phyloP scores from a whole-genome alignment of 2,329 filamentous ascomycete genomes.

The Trichoderma arundinaceum region DNA sequence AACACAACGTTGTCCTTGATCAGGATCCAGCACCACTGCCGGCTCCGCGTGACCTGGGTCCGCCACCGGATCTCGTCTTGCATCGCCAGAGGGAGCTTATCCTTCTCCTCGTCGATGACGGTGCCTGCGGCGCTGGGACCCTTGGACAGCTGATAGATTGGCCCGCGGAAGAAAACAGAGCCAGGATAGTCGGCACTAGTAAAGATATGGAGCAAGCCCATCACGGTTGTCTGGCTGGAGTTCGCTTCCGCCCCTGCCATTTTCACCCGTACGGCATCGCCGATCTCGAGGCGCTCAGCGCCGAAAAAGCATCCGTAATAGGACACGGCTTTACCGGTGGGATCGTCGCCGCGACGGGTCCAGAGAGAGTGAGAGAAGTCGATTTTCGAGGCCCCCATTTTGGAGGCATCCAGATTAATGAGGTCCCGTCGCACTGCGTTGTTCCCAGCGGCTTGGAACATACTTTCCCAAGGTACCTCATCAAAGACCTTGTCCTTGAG shows the following conservation, averaged over 20 bases:
- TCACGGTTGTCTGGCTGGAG: constrained; percentile 42
- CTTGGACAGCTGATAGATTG: constrained; percentile 47
- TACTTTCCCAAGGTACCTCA: constrained; percentile 50
- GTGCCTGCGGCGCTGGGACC: constrained; percentile 38
- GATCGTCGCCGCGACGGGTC: constrained; percentile 44
- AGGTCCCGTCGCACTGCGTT: constrained; percentile 49
- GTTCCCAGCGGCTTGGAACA: constrained; percentile 43
- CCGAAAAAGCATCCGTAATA: constrained; percentile 59
- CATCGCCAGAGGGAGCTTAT: constrained; percentile 50
- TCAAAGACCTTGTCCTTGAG: constrained; percentile 50
- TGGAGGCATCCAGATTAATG: constrained; percentile 56
- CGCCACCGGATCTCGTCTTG: constrained; percentile 50
- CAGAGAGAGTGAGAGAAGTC: constrained; percentile 58
- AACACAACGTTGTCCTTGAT: constrained; percentile 54
- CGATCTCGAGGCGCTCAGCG: constrained; percentile 55
- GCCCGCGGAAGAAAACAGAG: constrained; percentile 49
- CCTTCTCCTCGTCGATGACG: constrained; percentile 46
- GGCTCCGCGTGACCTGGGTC: constrained; percentile 42
- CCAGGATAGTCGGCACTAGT: constrained; percentile 46
- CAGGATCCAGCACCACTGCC: constrained; percentile 49
- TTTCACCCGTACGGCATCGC: constrained; percentile 56
- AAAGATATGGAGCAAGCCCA: constrained; percentile 51
- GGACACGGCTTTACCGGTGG: constrained; percentile 42
- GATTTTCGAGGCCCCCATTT: constrained; percentile 56
- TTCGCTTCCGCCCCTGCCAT: constrained; percentile 48